Percentiles rank a stretch among this genome's conserved stretches.
Evolutionary conservation across 2,329 filamentous ascomycete genomes (phyloP).

Genomic region (Fusarium udum): DNA sequence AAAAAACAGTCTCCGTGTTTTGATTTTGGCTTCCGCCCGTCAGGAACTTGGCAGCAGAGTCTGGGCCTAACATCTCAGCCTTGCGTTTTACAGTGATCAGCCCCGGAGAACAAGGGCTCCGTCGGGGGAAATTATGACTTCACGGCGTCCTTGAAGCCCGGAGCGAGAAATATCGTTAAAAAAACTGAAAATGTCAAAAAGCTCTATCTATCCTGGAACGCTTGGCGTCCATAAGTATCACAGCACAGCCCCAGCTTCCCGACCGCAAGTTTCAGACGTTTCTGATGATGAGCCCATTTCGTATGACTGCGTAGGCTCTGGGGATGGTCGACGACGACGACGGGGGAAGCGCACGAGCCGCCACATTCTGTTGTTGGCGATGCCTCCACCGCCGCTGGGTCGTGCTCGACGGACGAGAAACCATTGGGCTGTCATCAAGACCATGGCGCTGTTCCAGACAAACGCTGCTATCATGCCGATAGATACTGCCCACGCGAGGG

Average conservation of each 20-base stretch:
- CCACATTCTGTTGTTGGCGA: conserved; percentile 6
- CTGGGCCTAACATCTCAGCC: neutral
- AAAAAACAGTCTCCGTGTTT: neutral
- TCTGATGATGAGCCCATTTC: conserved; percentile 7
- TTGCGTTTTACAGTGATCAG: neutral
- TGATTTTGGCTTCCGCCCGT: neutral
- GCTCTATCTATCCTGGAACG: neutral
- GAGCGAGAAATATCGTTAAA: neutral
- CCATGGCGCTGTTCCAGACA: conserved; percentile 18
- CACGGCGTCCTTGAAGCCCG: neutral
- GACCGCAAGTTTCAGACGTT: neutral
- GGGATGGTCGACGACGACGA: accelerated
- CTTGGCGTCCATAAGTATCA: neutral
- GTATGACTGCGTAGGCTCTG: neutral
- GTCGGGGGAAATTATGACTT: too few relatives aligned
- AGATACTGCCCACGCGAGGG: conserved; percentile 2
- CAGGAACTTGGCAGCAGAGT: neutral
- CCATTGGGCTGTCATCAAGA: conserved; percentile 17
- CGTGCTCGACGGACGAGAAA: conserved; percentile 10
- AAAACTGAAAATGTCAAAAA: neutral
- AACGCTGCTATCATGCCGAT: conserved; percentile 12
- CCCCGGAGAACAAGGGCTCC: neutral
- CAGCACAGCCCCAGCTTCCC: neutral
- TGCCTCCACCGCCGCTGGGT: neutral
- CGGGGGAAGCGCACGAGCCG: neutral